Base-by-base conservation (phyloP, 306 rosid genomes). In the Glycyrrhiza uralensis region DNA sequence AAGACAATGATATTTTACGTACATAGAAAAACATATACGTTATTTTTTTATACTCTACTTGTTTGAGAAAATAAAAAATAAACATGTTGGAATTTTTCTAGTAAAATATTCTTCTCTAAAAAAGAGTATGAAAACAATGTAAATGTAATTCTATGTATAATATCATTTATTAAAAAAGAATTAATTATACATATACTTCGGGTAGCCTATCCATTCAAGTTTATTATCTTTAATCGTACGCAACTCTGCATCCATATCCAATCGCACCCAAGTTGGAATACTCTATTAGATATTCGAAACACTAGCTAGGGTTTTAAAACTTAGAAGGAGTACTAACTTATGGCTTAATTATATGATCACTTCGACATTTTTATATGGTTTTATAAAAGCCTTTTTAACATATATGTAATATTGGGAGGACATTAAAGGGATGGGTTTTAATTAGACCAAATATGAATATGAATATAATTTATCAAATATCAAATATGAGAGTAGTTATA, bases 191-290 rank as follows among this genome's bases (percentile, higher is more conserved):
- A 49, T 54, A 7, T 32, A 7, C 6, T 44, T 55, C 20, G 30
- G 59, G 35, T 75, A 19, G 52, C 57, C 57, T 39, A 39, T 30
- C 50, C 29, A 66, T 17, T 75, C 36, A 17, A 14, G 59, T 24
- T 59, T 3, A 20, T 55, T 45, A 61, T 56, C 26, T 29, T 58
- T 35, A 24, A 46, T 67, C 12, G 11, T 18, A 64, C 19, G 54
- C n/a, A n/a, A n/a, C n/a, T n/a, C n/a, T n/a, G n/a, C 55, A 59
- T 82, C 72, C 63, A 68, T 58, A 76, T 76, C 77, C 66, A 39
- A 28, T 55, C 30, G 29, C 38, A 24, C 22, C 19, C 71, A 55
- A 65, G 65, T 65, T 46, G 75, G 70, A 65, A 79, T 79, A 52
- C 12, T 60, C 10, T 52, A 35, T 54, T 4, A 62, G 19, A 61